Evolutionary conservation across 2,329 filamentous ascomycete genomes (phyloP), one percentile per base, ranked within the genome.

Genomic region (Fusarium xyrophilum): DNA sequence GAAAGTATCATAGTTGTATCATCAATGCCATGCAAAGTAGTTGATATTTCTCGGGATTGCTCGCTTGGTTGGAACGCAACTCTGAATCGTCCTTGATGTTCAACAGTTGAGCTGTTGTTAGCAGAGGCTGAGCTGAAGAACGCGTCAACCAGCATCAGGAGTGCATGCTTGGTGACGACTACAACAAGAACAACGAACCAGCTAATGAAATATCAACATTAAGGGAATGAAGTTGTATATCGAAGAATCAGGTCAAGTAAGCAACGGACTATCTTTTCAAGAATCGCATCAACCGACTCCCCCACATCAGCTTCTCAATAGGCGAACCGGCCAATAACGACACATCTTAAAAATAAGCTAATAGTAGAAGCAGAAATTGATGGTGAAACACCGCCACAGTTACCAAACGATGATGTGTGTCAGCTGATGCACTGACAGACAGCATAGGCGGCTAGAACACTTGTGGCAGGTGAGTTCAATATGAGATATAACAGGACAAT

Each of bases 311-410:
- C 33, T 47, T 58, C 21, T 35, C 21, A 63, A 51, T 58, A 44
- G 59, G 36, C 60, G 60, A 64, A 17, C 33, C 43, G 32, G 39
- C 46, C 60, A 65, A 65, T 65, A 15, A 35, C 19, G 21, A 28
- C 7, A 4, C 32, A 28, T 7, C 14, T 25, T 27, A 7, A 33
- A 23, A 28, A n/a, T 38, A 46, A 47, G n/a, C n/a, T n/a, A n/a
- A n/a, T n/a, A n/a, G n/a, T 73, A 73, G 70, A 73, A 73, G 39
- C 54, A n/a, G 5, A 30, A 52, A 32, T n/a, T 17, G 23, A 63
- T 42, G 46, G 53, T 69, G 54, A 67, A 55, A 67, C 69, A 70
- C 66, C 42, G 68, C 70, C 66, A 56, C 70, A 27, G 43, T 39
- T 62, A 51, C 67, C 40, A 51, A 57, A 60, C 51, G 30, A 56